A percentile compares a stretch with the other conserved stretches of the same genome.
These are phyloP conservation scores for Chlorella variabilis DNA, from an alignment of 163 green algal genomes.

Conservation along the genomic window DNA sequence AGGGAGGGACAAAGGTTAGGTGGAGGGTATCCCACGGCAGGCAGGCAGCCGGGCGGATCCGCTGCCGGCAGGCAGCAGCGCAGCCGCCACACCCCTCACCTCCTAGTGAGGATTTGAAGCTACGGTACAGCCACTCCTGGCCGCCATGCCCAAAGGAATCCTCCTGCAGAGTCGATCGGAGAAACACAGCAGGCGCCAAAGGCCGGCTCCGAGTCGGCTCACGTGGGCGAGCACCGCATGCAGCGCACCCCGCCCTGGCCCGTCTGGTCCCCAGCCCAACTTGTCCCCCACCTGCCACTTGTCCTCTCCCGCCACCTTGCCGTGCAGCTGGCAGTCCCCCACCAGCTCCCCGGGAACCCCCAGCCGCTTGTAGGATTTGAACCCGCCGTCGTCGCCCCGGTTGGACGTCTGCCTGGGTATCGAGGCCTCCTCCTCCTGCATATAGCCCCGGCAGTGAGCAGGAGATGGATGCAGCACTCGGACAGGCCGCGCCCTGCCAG, in stretches of 20 bases:
- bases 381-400: background rate
- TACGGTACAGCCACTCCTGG: slow-evolving; percentile 16
- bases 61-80: background rate
- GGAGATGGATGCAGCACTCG: background rate
- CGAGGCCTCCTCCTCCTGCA: background rate
- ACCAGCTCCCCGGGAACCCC: background rate
- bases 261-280: background rate
- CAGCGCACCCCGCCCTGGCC: background rate
- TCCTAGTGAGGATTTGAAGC: background rate
- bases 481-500: too few species aligned
- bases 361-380: background rate
- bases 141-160: background rate
- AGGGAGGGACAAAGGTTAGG: too few species aligned
- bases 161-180: too few species aligned
- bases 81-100: background rate
- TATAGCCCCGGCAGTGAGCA: background rate
- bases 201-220: too few species aligned
- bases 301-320: background rate
- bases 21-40: too few species aligned
- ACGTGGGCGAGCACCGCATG: background rate
- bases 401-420: background rate
- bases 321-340: background rate
- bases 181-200: background rate
- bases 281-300: background rate
- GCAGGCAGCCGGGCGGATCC: too few species aligned